Conservation (phyloP, 805 yeast genomes). For the Pichia insulana region DNA sequence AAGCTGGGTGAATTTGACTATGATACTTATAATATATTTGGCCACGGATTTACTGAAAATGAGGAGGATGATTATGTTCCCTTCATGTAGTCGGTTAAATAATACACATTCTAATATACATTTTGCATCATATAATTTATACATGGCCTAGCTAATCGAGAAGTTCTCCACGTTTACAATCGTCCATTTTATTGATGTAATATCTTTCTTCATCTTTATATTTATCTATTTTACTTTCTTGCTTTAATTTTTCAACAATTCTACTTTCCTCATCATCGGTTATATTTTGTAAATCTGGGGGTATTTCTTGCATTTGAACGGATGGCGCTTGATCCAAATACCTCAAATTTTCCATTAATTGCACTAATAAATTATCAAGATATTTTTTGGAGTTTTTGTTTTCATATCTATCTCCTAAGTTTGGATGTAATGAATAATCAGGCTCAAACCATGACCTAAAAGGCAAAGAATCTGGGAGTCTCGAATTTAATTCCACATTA, state of each 20-base stretch:
- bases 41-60: constrained; percentile 11
- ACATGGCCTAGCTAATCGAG: constrained; percentile 9
- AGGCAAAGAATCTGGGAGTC: constrained; percentile 66
- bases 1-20: constrained; percentile 20
- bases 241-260: constrained; percentile 28
- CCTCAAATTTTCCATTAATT: constrained; percentile 73
- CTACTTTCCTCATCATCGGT: constrained; percentile 37
- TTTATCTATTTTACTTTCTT: constrained; percentile 29
- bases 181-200: constrained; percentile 32
- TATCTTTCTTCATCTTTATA: constrained; percentile 30
- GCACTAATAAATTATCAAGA: constrained; percentile 67
- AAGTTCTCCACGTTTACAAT: constrained; percentile 29
- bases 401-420: constrained; percentile 67
- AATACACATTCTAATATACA: neutral
- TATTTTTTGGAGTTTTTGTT: constrained; percentile 80
- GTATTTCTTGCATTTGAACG: constrained; percentile 84
- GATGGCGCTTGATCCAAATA: constrained; percentile 87
- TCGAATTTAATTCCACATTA: constrained; percentile 66
- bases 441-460: constrained; percentile 83
- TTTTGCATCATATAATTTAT: neutral
- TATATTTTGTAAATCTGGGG: constrained; percentile 49
- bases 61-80: constrained; percentile 31
- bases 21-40: constrained; percentile 18
- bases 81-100: constrained; percentile 13
- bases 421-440: constrained; percentile 83